These are phyloP conservation scores for Chenopodium album DNA, from an alignment of 148 eudicot species.

Conservation along the genomic window DNA sequence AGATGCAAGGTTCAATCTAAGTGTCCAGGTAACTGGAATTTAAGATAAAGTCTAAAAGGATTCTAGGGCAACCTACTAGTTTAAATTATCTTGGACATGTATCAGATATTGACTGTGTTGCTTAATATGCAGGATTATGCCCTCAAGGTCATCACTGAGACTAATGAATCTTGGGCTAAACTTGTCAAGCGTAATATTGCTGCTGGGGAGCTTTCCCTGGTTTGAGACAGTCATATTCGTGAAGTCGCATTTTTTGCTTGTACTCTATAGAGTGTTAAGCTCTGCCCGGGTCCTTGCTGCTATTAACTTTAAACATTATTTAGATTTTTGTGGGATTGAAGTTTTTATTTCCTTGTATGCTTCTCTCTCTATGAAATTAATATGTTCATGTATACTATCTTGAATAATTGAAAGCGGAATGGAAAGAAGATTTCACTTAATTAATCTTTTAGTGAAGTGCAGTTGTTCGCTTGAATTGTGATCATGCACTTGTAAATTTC, in stretches of 20 bases:
- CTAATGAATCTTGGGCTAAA: conserved; percentile 93
- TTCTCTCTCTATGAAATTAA: background rate
- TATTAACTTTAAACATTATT: background rate
- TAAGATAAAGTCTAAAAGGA: background rate
- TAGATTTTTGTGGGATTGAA: background rate
- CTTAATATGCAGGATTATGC: conserved; percentile 72
- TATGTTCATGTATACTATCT: background rate
- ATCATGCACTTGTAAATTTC: too few species aligned
- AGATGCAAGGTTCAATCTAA: background rate
- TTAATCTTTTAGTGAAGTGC: too few species aligned
- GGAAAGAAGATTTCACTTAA: background rate
- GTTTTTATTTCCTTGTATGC: background rate
- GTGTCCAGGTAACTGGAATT: background rate
- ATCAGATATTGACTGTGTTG: background rate
- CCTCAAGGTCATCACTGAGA: conserved; percentile 80
- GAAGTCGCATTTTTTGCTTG: conserved; percentile 14
- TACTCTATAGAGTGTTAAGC: conserved; percentile 12
- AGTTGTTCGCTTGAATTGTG: too few species aligned
- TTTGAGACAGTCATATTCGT: conserved; percentile 26
- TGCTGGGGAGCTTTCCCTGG: conserved; percentile 89
- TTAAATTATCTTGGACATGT: background rate
- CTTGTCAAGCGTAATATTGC: conserved; percentile 81
- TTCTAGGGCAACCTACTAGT: background rate
- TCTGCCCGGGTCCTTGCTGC: conserved; percentile 7
- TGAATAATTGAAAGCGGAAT: background rate